Conservation (phyloP, 208 protist genomes). For the Histomonas meleagridis region DNA sequence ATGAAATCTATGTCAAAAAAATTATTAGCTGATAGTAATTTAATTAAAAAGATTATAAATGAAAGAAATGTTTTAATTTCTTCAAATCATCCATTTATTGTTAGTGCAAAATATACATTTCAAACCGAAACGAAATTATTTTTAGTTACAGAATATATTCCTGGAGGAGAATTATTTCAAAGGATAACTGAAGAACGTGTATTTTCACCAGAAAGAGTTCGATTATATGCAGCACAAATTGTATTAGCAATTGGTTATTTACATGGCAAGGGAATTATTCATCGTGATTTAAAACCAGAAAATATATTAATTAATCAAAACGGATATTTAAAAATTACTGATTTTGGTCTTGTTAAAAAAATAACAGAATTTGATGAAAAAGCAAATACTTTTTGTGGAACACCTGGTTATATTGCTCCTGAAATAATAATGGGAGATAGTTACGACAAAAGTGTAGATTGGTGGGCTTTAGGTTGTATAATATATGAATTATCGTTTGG, state of each 20-base stretch:
- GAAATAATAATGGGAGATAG: not conserved
- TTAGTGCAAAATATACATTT: slow-evolving; percentile 52
- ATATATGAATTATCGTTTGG: not conserved
- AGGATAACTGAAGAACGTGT: slow-evolving; percentile 45
- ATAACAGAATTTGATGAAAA: not conserved
- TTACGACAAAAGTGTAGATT: not conserved
- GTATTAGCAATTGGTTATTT: not conserved
- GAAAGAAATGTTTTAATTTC: not conserved
- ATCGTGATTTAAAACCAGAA: not conserved
- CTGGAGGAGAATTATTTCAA: slow-evolving; percentile 54
- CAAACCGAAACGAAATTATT: slow-evolving; percentile 53
- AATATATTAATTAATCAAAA: not conserved
- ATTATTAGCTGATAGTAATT: not conserved
- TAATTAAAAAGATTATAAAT: not conserved
- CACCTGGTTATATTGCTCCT: not conserved
- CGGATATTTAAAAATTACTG: not conserved
- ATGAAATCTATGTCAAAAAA: slow-evolving; percentile 55
- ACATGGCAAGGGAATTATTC: not conserved
- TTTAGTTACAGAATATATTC: slow-evolving; percentile 52
- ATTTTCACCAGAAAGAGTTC: not conserved
- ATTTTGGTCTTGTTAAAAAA: not conserved
- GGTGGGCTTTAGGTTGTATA: not conserved
- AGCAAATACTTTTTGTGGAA: not conserved
- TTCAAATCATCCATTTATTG: slow-evolving; percentile 50
- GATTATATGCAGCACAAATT: not conserved